Evolutionary conservation across 257 asterid genomes (phyloP), one percentile per base, ranked within the genome.

Genomic region (Leptodermis oblonga): DNA sequence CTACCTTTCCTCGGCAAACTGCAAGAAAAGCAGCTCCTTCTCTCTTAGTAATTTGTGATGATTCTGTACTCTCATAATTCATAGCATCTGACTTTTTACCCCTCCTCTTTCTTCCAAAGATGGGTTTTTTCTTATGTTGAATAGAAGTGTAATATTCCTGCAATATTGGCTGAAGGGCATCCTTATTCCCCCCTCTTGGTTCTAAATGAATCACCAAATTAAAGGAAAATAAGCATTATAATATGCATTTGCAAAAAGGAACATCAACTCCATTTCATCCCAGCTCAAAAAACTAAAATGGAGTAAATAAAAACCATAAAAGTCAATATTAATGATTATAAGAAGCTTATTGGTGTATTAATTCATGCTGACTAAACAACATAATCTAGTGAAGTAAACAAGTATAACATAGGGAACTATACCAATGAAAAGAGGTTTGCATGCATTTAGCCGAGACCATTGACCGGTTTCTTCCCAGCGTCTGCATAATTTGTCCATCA

Each of bases 1-100:
- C 62, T 86, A 93, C 99, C 99, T 89, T 90, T 80, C 99, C 99
- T 70, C 99, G 90, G 75, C 99, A 91, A 83, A 90, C 99, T 22
- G 99, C 99, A 70, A 94, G 84, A 78, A 94, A 93, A 75, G 96
- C 89, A 80, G 96, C 97, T 52, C 97, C 98, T 53, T 76, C 85
- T 48, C 68, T 75, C 80, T 79, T 93, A 56, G 71, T 54, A 52
- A 70, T 83, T 77, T 70, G 74, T 39, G 63, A 60, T 70, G 84
- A 63, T 66, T 77, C 84, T 58, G 63, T 60, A 68, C 69, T 31
- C 34, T 69, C 76, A 67, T 77, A 79, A 73, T 70, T 78, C 66
- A 73, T 84, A 58, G 73, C 78, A 69, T 87, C 93, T 14, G 84
- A 78, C 67, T 45, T 86, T 78, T 85, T 89, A 37, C 85, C 79